Percentiles rank a stretch among this genome's conserved stretches.
Evolutionary conservation across 371 early-diverging fungal species (phyloP).

Genomic region (Lichtheimia ramosa): DNA sequence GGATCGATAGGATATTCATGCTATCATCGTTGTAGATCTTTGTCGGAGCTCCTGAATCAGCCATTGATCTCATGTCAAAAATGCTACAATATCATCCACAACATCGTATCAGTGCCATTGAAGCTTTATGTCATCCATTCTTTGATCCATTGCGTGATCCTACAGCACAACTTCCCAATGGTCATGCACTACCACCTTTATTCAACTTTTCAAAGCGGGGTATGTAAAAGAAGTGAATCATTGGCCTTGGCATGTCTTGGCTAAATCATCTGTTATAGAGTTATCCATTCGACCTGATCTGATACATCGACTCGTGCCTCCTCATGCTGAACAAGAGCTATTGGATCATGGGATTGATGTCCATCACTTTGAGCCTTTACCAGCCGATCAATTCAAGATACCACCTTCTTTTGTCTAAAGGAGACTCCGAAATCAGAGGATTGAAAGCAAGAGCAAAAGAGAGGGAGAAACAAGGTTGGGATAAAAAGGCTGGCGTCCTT

Average conservation of each 20-base stretch:
- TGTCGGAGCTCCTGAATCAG: constrained; percentile 68
- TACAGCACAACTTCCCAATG: constrained; percentile 77
- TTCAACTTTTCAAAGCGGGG: constrained; percentile 87
- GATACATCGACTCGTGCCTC: constrained; percentile 61
- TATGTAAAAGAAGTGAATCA: constrained; percentile 15
- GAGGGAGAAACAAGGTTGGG: background rate
- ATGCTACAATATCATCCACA: constrained; percentile 96
- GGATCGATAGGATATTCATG: background rate
- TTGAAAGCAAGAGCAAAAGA: background rate
- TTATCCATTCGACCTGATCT: constrained; percentile 58
- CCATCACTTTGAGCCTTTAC: constrained; percentile 45
- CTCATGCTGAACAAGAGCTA: constrained; percentile 59
- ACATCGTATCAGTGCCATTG: constrained; percentile 85
- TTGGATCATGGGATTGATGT: constrained; percentile 39
- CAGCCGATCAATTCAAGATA: constrained; percentile 37
- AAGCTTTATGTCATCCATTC: constrained; percentile 93
- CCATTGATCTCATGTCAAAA: constrained; percentile 83
- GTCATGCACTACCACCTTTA: constrained; percentile 80
- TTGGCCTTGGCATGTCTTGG: background rate
- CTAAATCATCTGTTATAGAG: constrained; percentile 23
- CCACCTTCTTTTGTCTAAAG: constrained; percentile 13
- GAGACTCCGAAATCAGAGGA: background rate
- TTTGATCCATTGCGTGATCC: constrained; percentile 93
- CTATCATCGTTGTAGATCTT: constrained; percentile 9
- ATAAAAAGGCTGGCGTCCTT: background rate